phyloP scores from a whole-genome alignment of 345 rosid species.

The Populus pruinosa region DNA sequence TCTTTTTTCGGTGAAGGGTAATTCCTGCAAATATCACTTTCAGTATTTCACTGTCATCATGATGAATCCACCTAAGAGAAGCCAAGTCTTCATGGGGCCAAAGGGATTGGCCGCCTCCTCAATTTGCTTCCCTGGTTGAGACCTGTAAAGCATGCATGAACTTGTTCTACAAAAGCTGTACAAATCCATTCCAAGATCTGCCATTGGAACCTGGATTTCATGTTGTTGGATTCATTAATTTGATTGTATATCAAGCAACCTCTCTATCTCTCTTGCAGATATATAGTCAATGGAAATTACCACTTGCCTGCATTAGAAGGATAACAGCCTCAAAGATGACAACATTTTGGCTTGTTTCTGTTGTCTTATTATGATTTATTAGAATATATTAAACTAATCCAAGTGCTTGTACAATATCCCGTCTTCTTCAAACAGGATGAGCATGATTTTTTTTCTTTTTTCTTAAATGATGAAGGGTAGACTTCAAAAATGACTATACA shows the following conservation, averaged over 20 bases:
- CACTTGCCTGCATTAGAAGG: neutral
- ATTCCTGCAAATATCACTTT: conserved; percentile 11
- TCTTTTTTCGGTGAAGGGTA: no score
- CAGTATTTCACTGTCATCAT: conserved; percentile 12
- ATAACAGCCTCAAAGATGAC: neutral
- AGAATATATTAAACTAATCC: no score
- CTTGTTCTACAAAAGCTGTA: conserved; percentile 20
- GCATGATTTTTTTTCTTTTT: no score
- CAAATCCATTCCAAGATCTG: conserved; percentile 31
- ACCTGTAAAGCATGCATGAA: conserved; percentile 50
- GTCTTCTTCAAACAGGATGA: no score
- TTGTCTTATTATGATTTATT: no score
- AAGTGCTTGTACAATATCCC: no score
- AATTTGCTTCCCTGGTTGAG: conserved; percentile 19
- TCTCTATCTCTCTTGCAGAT: neutral
- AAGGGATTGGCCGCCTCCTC: neutral
- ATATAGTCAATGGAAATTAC: neutral
- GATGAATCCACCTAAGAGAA: conserved; percentile 30
- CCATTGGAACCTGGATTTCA: conserved; percentile 35
- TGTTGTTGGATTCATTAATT: conserved; percentile 10
- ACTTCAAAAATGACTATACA: no score
- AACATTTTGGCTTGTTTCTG: no score
- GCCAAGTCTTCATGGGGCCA: conserved; percentile 37
- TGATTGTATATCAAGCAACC: conserved; percentile 1
- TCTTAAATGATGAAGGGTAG: no score